Conservation (phyloP, 805 yeast genomes). For the Teunomyces lycoperdinae region DNA sequence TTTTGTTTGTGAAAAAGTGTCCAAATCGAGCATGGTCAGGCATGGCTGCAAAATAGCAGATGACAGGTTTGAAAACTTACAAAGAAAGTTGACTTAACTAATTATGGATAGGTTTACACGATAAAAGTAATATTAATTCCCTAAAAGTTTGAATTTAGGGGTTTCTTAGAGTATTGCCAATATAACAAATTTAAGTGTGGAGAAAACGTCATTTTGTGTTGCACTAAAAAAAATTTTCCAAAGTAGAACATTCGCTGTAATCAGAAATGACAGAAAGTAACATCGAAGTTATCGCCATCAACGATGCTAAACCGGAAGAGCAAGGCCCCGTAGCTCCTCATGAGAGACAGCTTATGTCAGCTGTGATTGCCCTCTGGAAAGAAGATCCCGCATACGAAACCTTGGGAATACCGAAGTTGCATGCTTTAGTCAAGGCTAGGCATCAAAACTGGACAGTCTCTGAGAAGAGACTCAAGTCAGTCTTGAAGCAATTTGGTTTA, state of each 20-base stretch:
- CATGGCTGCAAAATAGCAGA: neutral
- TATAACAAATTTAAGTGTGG: neutral
- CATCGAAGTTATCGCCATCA: conserved; percentile 36
- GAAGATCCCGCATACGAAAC: conserved; percentile 61
- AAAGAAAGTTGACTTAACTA: neutral
- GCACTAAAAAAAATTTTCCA: neutral
- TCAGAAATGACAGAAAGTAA: conserved; percentile 8
- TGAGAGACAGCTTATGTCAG: conserved; percentile 56
- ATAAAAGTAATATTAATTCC: no score
- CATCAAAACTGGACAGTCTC: conserved; percentile 64
- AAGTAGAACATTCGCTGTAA: neutral
- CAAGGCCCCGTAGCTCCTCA: conserved; percentile 45
- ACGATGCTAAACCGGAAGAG: conserved; percentile 24
- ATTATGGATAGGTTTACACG: neutral
- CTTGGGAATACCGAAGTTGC: conserved; percentile 53
- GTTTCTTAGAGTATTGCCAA: neutral
- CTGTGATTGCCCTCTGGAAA: conserved; percentile 65
- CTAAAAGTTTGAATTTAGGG: neutral
- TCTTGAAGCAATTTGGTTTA: conserved; percentile 57
- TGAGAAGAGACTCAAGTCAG: conserved; percentile 52
- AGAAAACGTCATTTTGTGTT: neutral
- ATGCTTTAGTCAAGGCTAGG: conserved; percentile 44
- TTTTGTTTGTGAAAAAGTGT: neutral
- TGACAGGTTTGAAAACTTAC: neutral
- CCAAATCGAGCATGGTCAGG: neutral